These are phyloP conservation scores for Paspalum notatum DNA, from an alignment of 176 grass and related monocot species.

Conservation along the genomic window DNA sequence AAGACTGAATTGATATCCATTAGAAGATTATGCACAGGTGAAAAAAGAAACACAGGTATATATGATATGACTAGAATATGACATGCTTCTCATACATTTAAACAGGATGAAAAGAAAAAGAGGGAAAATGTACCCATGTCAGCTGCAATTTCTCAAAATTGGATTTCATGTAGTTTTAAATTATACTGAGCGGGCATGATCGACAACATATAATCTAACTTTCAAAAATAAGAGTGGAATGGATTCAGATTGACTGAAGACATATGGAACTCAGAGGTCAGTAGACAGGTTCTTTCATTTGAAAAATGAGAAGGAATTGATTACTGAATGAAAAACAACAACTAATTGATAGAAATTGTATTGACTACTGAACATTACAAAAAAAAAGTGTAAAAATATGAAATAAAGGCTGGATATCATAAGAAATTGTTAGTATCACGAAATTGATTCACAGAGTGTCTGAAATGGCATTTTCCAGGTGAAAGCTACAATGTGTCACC, in stretches of 20 bases:
- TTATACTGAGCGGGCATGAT: too few relatives aligned
- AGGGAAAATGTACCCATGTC: not conserved
- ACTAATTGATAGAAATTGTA: too few relatives aligned
- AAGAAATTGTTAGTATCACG: not conserved
- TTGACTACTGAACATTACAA: not conserved
- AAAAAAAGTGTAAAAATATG: not conserved
- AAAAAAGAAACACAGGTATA: not conserved
- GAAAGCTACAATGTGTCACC: not conserved
- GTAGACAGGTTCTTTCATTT: not conserved
- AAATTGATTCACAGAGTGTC: not conserved
- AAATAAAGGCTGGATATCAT: constrained; percentile 6
- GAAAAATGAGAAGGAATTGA: not conserved
- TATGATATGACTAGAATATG: not conserved
- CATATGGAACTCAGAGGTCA: not conserved
- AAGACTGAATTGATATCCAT: constrained; percentile 1
- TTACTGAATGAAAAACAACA: not conserved
- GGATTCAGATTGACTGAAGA: not conserved
- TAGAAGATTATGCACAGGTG: not conserved
- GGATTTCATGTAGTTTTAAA: too few relatives aligned
- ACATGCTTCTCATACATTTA: not conserved
- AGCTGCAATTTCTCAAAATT: too few relatives aligned
- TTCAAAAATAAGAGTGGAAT: too few relatives aligned
- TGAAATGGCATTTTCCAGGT: not conserved
- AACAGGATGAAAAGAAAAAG: constrained; percentile 15
- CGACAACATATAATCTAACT: too few relatives aligned